phyloP scores from a whole-genome alignment of 257 asterid species.

The Jaltomata sinuosa region DNA sequence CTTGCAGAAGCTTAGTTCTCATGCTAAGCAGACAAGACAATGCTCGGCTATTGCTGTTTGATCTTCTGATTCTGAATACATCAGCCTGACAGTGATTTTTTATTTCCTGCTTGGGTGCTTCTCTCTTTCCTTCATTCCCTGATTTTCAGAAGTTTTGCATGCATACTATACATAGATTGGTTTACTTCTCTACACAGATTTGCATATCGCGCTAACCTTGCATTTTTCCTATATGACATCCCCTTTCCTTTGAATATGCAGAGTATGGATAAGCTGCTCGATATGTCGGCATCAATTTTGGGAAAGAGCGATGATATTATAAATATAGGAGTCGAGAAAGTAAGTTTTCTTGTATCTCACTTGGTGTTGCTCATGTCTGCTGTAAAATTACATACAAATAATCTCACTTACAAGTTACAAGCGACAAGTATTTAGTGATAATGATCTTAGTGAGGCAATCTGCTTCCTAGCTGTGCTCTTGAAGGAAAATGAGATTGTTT shows the following conservation, averaged over 20 bases:
- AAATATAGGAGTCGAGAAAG: conserved; percentile 28
- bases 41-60: not conserved
- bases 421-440: not conserved
- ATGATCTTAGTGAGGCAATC: not conserved
- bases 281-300: conserved; percentile 46
- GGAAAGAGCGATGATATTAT: conserved; percentile 53
- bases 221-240: conserved; percentile 5
- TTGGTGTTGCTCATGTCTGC: not conserved
- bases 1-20: not conserved
- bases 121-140: not conserved
- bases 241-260: conserved; percentile 26
- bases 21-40: not conserved
- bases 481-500: not conserved
- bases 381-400: not conserved
- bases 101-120: not conserved
- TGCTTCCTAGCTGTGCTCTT: not conserved
- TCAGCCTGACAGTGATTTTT: not conserved
- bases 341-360: conserved; percentile 14
- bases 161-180: not conserved
- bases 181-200: not conserved
- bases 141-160: not conserved
- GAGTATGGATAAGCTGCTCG: conserved; percentile 72
- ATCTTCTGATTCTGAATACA: not conserved
- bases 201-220: not conserved
- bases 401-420: not conserved